These are phyloP conservation scores for Chrysanthemum seticuspe DNA, from an alignment of 129 eudicot genomes.

Conservation along the genomic window DNA sequence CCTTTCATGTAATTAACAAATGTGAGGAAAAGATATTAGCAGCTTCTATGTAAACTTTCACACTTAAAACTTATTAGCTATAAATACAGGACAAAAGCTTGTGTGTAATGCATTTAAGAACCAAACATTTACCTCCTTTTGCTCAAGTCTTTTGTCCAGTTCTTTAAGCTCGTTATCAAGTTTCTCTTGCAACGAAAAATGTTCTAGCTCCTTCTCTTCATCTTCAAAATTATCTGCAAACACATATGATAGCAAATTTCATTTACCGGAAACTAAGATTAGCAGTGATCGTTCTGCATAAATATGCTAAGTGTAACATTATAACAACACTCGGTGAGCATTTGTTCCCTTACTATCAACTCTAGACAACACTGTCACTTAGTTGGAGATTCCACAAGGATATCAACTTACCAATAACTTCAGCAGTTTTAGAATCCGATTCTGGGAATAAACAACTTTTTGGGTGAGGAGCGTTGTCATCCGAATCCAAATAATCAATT, in stretches of 20 bases:
- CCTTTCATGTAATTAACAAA: constrained; percentile 38
- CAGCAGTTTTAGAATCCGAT: constrained; percentile 45
- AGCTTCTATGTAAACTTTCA: constrained; percentile 6
- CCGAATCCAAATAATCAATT: constrained; percentile 43
- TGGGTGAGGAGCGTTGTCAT: constrained; percentile 48
- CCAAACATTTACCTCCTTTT: constrained; percentile 67
- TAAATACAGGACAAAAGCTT: not conserved
- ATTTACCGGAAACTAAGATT: not conserved
- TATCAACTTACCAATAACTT: constrained; percentile 53
- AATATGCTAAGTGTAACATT: no score
- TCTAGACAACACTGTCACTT: no score
- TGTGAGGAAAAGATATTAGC: not conserved
- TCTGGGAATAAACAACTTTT: constrained; percentile 37
- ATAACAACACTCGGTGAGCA: not conserved
- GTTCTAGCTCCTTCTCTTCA: constrained; percentile 86
- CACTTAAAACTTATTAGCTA: not conserved
- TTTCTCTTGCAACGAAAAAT: constrained; percentile 82
- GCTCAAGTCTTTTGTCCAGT: constrained; percentile 81
- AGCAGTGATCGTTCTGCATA: not conserved
- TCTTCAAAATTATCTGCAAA: constrained; percentile 64
- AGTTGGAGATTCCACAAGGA: not conserved
- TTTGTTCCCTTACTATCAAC: no score
- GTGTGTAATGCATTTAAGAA: constrained; percentile 9
- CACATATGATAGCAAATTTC: not conserved
- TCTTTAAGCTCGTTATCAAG: constrained; percentile 40